Percentiles rank a stretch among this genome's conserved stretches.
Conservation (phyloP, 352 stramenopile genomes). For the Phytophthora pistaciae region DNA sequence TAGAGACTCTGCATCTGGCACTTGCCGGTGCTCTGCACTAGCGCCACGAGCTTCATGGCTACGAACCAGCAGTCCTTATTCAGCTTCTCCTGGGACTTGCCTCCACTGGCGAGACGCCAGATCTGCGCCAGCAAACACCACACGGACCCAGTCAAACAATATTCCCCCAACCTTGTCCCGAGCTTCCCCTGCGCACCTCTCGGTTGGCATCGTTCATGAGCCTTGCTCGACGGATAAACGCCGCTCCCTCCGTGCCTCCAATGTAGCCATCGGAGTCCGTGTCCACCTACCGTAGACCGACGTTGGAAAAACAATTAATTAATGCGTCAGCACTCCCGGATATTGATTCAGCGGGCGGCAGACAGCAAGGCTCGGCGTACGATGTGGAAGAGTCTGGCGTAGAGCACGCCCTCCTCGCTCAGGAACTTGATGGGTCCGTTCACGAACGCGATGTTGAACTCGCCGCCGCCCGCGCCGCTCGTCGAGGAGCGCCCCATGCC, state of each 20-base stretch:
- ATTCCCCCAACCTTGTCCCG: not conserved
- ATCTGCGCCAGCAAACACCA: slow-evolving; percentile 51
- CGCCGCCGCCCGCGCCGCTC: slow-evolving; percentile 40
- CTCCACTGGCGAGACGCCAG: slow-evolving; percentile 88
- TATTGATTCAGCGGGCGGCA: not conserved
- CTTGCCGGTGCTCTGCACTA: slow-evolving; percentile 86
- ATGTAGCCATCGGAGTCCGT: slow-evolving; percentile 81
- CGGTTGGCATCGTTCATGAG: slow-evolving; percentile 88
- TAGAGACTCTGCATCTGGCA: slow-evolving; percentile 89
- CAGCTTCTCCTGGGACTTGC: slow-evolving; percentile 87
- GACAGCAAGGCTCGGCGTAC: slow-evolving; percentile 38
- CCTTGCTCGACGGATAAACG: slow-evolving; percentile 82
- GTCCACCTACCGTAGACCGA: slow-evolving; percentile 60
- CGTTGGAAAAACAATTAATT: slow-evolving; percentile 1
- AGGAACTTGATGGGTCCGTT: slow-evolving; percentile 89
- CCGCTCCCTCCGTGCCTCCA: slow-evolving; percentile 75
- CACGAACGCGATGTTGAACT: slow-evolving; percentile 85
- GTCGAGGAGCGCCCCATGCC: slow-evolving; percentile 36
- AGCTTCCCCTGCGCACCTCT: slow-evolving; percentile 51
- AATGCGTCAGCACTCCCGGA: not conserved
- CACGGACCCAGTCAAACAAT: slow-evolving; percentile 1
- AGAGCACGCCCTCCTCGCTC: slow-evolving; percentile 83
- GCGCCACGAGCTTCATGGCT: slow-evolving; percentile 90
- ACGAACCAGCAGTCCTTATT: slow-evolving; percentile 93
- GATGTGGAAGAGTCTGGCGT: slow-evolving; percentile 86